Evolutionary conservation across 495 filamentous ascomycete genomes (phyloP).

Genomic region (Pseudotulostoma volvatum): DNA sequence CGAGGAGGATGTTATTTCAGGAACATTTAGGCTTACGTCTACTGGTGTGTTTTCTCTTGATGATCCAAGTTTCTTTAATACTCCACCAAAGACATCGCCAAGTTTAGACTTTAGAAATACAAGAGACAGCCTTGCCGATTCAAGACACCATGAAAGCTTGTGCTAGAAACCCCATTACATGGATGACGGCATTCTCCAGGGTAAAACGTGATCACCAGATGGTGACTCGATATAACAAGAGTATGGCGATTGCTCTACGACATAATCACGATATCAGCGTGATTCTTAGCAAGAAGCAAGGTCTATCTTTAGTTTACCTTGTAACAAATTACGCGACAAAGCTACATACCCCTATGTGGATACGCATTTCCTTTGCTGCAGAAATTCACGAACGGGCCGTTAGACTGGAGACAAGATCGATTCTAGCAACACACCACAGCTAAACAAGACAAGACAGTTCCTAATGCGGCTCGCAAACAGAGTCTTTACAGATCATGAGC

Average conservation of each 20-base stretch:
- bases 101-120: too few relatives aligned
- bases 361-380: neutral
- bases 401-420: neutral
- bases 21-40: too few relatives aligned
- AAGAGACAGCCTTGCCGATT: neutral
- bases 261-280: neutral
- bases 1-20: too few relatives aligned
- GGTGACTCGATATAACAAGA: neutral
- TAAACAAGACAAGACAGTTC: neutral
- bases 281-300: neutral
- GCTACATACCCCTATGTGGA: neutral
- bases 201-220: neutral
- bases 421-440: neutral
- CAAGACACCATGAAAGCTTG: neutral
- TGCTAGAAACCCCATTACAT: neutral
- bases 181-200: neutral
- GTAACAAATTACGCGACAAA: neutral
- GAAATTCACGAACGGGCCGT: too few relatives aligned
- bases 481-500: neutral
- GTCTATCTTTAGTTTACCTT: neutral
- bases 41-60: too few relatives aligned
- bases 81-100: too few relatives aligned
- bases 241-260: neutral
- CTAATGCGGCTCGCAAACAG: neutral
- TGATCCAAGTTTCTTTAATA: too few relatives aligned